A percentile compares a stretch with the other conserved stretches of the same genome.
Conservation (phyloP, 805 yeast genomes). For the Blastobotrys chiropterorum region DNA sequence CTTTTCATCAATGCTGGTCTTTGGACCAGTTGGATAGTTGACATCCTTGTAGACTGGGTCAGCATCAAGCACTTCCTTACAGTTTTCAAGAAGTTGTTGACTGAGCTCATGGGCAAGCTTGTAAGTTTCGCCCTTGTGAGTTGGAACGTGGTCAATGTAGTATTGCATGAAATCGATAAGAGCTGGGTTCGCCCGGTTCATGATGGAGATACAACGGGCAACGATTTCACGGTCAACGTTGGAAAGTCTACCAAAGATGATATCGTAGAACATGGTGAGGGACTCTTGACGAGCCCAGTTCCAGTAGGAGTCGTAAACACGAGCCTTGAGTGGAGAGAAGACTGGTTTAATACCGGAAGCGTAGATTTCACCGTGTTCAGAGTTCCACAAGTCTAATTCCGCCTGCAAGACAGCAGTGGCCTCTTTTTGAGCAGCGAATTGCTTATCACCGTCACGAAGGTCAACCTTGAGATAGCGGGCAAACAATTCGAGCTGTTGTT, state of each 20-base stretch:
- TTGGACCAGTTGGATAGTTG: constrained; percentile 90
- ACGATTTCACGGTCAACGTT: constrained; percentile 94
- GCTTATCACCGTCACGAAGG: constrained; percentile 83
- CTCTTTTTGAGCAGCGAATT: constrained; percentile 75
- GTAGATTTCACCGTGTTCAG: constrained; percentile 90
- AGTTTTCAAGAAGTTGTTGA: constrained; percentile 89
- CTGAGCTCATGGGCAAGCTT: constrained; percentile 85
- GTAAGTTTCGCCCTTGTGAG: constrained; percentile 86
- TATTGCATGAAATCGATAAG: constrained; percentile 96
- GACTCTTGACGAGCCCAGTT: constrained; percentile 99
- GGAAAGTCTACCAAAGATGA: constrained; percentile 86
- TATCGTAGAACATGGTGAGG: constrained; percentile 86
- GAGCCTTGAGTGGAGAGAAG: constrained; percentile 87
- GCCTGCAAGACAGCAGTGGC: constrained; percentile 77
- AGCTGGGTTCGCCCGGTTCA: constrained; percentile 95
- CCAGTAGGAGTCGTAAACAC: constrained; percentile 97
- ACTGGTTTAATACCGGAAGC: constrained; percentile 87
- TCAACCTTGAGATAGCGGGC: constrained; percentile 94
- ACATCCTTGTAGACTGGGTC: constrained; percentile 96
- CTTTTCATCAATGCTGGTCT: constrained; percentile 77
- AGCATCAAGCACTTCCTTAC: constrained; percentile 72
- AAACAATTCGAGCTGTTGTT: constrained; percentile 80
- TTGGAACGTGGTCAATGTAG: constrained; percentile 76
- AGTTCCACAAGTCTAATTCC: constrained; percentile 86
- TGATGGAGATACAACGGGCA: constrained; percentile 90